These are phyloP conservation scores for Neopestalotiopsis sp. DNA, from an alignment of 2,329 filamentous ascomycete genomes.

Conservation along the genomic window DNA sequence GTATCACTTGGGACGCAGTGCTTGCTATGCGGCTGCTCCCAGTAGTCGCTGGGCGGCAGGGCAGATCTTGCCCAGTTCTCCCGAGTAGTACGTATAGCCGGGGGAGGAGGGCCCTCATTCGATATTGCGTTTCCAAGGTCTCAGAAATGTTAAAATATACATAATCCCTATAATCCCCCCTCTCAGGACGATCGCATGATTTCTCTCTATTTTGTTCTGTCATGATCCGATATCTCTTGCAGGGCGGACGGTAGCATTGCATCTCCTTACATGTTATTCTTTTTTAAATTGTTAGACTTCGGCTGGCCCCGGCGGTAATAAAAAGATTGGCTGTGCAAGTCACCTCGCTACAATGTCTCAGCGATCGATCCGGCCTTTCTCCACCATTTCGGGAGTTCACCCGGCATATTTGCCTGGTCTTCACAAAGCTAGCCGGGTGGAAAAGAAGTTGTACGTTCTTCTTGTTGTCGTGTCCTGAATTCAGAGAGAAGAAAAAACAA, in stretches of 20 bases:
- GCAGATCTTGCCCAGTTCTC: neutral
- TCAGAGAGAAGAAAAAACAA: neutral
- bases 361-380: constrained; percentile 28
- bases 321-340: neutral
- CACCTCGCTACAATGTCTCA: constrained; percentile 15
- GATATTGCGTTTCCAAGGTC: neutral
- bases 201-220: neutral
- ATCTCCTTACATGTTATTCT: neutral
- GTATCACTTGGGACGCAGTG: constrained; percentile 5
- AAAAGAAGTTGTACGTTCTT: constrained; percentile 30
- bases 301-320: neutral
- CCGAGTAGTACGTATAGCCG: neutral
- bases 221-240: neutral
- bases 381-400: constrained; percentile 33
- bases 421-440: constrained; percentile 31
- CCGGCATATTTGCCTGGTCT: constrained; percentile 34
- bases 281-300: neutral
- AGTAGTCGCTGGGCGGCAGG: neutral
- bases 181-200: neutral
- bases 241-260: neutral
- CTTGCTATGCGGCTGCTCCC: constrained; percentile 4
- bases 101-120: neutral
- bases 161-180: neutral
- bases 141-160: neutral
- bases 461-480: neutral